Evolutionary conservation across 2,329 filamentous ascomycete species (phyloP).

Genomic region (Scytalidium lignicola): DNA sequence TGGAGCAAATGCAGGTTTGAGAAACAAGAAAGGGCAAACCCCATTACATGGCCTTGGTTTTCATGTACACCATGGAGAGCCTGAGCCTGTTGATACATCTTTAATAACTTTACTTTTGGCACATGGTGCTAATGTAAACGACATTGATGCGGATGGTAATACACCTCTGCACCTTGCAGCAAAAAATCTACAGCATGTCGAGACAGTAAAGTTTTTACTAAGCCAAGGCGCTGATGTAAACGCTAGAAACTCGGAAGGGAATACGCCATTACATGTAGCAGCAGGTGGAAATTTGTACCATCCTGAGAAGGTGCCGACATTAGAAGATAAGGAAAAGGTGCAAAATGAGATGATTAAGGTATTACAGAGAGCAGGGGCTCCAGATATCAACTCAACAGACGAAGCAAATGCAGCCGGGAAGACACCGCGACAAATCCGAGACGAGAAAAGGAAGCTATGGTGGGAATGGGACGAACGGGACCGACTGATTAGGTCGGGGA

Average conservation of each 20-base stretch:
- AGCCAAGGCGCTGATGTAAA: constrained; percentile 11
- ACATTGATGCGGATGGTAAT: constrained; percentile 12
- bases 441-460: constrained; percentile 3
- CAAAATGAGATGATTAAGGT: constrained; percentile 12
- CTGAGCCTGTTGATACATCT: constrained; percentile 2
- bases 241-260: constrained; percentile 9
- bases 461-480: no score
- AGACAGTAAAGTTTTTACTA: constrained; percentile 12
- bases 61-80: constrained; percentile 4
- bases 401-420: constrained; percentile 15
- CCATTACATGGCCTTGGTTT: constrained; percentile 13
- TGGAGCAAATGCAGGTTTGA: constrained; percentile 9
- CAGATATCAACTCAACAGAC: constrained; percentile 9
- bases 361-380: constrained; percentile 3
- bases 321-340: constrained; percentile 6
- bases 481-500: no score
- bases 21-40: constrained; percentile 10
- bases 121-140: constrained; percentile 13
- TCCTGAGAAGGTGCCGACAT: background rate
- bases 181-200: constrained; percentile 12
- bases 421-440: constrained; percentile 12
- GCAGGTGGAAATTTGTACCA: constrained; percentile 3
- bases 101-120: constrained; percentile 13
- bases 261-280: constrained; percentile 18
- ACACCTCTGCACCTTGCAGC: constrained; percentile 18